These are phyloP conservation scores for Chloromonas sp. DNA, from an alignment of 163 green algal genomes.

Conservation along the genomic window DNA sequence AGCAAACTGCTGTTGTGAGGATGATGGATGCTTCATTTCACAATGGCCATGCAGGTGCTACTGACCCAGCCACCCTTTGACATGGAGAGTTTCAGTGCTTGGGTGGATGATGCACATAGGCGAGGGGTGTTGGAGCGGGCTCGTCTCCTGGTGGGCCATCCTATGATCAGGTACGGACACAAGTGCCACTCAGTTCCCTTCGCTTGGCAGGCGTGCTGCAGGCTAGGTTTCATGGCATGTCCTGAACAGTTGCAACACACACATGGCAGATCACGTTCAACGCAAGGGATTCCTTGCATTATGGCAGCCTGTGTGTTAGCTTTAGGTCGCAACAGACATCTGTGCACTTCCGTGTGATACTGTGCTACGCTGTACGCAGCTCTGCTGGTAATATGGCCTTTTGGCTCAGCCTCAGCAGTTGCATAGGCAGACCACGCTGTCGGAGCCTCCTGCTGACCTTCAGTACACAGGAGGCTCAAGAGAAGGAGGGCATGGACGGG, in stretches of 20 bases:
- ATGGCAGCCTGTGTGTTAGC: not conserved
- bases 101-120: slow-evolving; percentile 45
- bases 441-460: slow-evolving; percentile 27
- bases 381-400: slow-evolving; percentile 60
- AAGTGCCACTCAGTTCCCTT: not conserved
- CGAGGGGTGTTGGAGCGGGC: slow-evolving; percentile 21
- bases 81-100: slow-evolving; percentile 50
- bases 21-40: too few relatives aligned
- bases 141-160: slow-evolving; percentile 21
- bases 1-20: too few relatives aligned
- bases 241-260: not conserved
- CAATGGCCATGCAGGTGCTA: slow-evolving; percentile 33
- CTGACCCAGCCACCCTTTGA: slow-evolving; percentile 80
- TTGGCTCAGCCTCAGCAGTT: slow-evolving; percentile 60
- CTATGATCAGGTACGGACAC: slow-evolving; percentile 5
- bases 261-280: not conserved
- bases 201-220: not conserved
- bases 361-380: not conserved
- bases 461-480: slow-evolving; percentile 3
- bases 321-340: too few relatives aligned
- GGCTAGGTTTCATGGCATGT: not conserved
- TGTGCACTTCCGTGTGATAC: not conserved
- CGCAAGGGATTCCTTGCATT: not conserved
- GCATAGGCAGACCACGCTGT: slow-evolving; percentile 19
- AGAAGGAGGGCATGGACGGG: slow-evolving; percentile 9